These are phyloP conservation scores for Cyamopsis tetragonoloba DNA, from an alignment of 306 rosid species.

Conservation along the genomic window DNA sequence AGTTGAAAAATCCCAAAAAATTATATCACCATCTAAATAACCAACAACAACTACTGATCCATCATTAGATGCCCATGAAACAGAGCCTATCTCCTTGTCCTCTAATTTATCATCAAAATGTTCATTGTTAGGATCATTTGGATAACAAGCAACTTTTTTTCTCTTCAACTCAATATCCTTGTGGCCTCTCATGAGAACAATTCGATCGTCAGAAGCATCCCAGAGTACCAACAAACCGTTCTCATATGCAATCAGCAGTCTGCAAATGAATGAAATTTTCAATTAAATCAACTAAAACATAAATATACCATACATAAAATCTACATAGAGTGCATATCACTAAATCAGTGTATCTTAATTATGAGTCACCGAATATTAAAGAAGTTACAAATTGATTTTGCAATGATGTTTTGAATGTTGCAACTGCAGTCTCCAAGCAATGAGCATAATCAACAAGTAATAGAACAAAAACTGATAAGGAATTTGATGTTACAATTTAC, in stretches of 20 bases:
- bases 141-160: conserved; percentile 29
- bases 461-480: not conserved
- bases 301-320: not conserved
- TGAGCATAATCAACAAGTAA: conserved; percentile 5
- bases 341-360: not conserved
- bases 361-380: conserved; percentile 6
- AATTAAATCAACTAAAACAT: conserved; percentile 4
- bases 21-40: conserved; percentile 86
- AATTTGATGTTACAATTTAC: not conserved
- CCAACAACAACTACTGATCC: conserved; percentile 79
- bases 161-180: conserved; percentile 53
- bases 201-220: conserved; percentile 80
- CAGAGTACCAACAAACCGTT: conserved; percentile 77
- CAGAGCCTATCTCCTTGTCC: conserved; percentile 77
- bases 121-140: conserved; percentile 33
- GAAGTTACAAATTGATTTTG: not conserved
- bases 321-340: not conserved
- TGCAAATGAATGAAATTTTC: conserved; percentile 43
- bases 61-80: conserved; percentile 79
- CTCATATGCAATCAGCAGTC: conserved; percentile 78
- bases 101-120: conserved; percentile 42
- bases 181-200: conserved; percentile 66
- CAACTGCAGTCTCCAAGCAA: not conserved
- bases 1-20: conserved; percentile 75
- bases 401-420: not conserved